phyloP scores from a whole-genome alignment of 495 filamentous ascomycete species.

The Articulospora tetracladia region DNA sequence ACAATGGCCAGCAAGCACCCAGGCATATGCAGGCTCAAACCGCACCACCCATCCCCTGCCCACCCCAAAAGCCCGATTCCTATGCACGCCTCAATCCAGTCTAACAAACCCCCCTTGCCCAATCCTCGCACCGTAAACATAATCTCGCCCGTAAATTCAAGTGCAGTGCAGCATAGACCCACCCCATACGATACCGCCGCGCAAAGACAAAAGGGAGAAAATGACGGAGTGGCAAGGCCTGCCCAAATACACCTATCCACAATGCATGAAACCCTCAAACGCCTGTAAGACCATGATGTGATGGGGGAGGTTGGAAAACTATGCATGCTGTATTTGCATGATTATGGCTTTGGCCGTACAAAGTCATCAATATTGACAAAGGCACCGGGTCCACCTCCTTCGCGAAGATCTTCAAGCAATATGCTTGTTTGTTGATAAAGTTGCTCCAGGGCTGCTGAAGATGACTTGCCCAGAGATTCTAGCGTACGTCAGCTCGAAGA shows the following conservation, averaged over 20 bases:
- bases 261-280: conserved; percentile 16
- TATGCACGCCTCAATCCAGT: neutral
- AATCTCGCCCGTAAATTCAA: neutral
- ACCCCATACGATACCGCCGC: too few relatives aligned
- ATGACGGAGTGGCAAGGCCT: neutral
- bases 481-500: conserved; percentile 20
- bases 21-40: neutral
- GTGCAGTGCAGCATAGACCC: neutral
- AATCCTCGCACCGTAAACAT: neutral
- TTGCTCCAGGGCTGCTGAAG: conserved; percentile 79
- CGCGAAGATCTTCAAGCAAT: conserved; percentile 75
- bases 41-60: neutral
- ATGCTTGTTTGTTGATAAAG: conserved; percentile 84
- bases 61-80: neutral
- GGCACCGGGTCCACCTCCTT: conserved; percentile 79
- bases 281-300: neutral
- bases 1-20: neutral
- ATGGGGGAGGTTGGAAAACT: neutral
- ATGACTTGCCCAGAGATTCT: conserved; percentile 90
- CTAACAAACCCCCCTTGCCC: neutral
- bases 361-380: conserved; percentile 78
- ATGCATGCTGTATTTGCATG: neutral
- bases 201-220: neutral
- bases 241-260: conserved; percentile 19
- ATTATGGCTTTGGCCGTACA: conserved; percentile 7